Evolutionary conservation across 257 asterid species (phyloP).

Genomic region (Salvia miltiorrhiza): DNA sequence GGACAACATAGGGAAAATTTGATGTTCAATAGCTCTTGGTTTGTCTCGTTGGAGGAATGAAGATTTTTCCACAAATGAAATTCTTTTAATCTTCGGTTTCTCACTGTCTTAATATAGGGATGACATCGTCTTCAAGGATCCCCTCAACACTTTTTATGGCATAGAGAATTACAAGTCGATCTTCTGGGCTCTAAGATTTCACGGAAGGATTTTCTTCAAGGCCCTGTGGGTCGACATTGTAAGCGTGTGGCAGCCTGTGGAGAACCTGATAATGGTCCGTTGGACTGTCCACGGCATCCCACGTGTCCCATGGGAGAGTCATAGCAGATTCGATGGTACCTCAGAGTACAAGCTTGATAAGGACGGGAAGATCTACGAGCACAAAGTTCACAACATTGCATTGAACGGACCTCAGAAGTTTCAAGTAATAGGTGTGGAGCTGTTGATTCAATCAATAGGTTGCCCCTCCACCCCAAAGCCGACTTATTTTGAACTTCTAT

Average conservation of each 20-base stretch:
- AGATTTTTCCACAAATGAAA: not conserved
- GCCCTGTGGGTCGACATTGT: conserved; percentile 83
- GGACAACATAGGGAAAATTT: not conserved
- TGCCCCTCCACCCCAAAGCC: conserved; percentile 92
- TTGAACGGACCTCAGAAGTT: conserved; percentile 70
- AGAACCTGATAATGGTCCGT: conserved; percentile 80
- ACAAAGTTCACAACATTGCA: conserved; percentile 92
- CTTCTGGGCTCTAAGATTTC: conserved; percentile 82
- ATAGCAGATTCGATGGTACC: conserved; percentile 88
- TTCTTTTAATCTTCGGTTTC: conserved; percentile 7
- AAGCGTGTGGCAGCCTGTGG: conserved; percentile 98
- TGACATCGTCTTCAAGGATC: conserved; percentile 81
- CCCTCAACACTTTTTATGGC: conserved; percentile 77
- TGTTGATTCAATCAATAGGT: conserved; percentile 59
- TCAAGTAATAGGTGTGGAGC: conserved; percentile 61
- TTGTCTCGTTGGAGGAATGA: not conserved
- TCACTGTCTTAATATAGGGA: conserved; percentile 46
- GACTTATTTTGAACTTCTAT: conserved; percentile 63
- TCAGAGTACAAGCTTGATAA: conserved; percentile 97
- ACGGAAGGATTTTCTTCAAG: conserved; percentile 73
- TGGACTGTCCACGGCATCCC: conserved; percentile 95
- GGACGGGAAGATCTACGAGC: conserved; percentile 93
- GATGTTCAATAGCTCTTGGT: not conserved
- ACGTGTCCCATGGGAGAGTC: conserved; percentile 93
- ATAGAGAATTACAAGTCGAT: conserved; percentile 78